phyloP scores from a whole-genome alignment of 2,329 filamentous ascomycete genomes.

The Epichloe sibirici region DNA sequence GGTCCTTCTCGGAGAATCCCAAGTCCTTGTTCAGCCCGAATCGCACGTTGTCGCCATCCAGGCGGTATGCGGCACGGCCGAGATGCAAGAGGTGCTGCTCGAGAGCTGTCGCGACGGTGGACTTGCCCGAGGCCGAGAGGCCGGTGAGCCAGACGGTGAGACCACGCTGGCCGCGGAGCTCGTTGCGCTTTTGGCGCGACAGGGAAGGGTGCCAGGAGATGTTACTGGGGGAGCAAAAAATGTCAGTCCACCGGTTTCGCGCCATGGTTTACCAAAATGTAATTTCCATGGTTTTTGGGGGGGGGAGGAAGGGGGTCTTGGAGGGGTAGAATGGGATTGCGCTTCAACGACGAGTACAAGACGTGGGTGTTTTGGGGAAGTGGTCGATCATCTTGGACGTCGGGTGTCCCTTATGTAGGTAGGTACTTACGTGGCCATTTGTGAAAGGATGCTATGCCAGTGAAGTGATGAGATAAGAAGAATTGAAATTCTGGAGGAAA shows the following conservation, averaged over 20 bases:
- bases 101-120: constrained; percentile 88
- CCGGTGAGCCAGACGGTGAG: constrained; percentile 98
- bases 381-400: background rate
- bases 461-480: background rate
- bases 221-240: constrained; percentile 44
- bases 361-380: background rate
- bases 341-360: constrained; percentile 1
- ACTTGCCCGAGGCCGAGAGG: constrained; percentile 92
- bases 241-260: too few species aligned
- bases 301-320: background rate
- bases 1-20: constrained; percentile 83
- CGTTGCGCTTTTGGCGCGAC: constrained; percentile 63
- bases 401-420: background rate
- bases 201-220: constrained; percentile 83
- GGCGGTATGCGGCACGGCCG: constrained; percentile 72
- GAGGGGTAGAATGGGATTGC: background rate
- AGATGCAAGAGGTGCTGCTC: constrained; percentile 93
- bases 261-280: too few species aligned
- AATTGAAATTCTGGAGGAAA: background rate
- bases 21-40: constrained; percentile 98
- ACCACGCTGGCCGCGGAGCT: constrained; percentile 69
- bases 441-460: background rate
- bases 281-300: too few species aligned
- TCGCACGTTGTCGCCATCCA: constrained; percentile 96
- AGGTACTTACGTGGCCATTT: constrained; percentile 12